Evolutionary conservation across 2,329 filamentous ascomycete species (phyloP).

Genomic region (Penicillium sclerotigenum): DNA sequence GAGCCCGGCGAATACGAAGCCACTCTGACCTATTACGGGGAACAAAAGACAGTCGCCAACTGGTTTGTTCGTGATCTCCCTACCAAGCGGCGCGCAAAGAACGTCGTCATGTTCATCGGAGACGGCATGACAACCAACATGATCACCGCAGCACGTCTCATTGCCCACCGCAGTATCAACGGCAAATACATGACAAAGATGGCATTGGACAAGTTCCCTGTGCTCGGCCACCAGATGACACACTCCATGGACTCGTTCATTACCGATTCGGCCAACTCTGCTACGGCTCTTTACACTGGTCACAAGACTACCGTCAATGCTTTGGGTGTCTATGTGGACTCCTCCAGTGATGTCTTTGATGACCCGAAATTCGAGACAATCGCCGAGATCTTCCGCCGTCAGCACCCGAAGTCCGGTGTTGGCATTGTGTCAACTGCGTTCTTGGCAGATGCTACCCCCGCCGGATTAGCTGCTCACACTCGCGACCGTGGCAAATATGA

Average conservation of each 20-base stretch:
- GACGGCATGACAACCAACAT: conserved; percentile 56
- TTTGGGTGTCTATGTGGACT: conserved; percentile 77
- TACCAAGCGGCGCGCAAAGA: conserved; percentile 72
- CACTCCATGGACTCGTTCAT: conserved; percentile 83
- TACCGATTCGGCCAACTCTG: conserved; percentile 82
- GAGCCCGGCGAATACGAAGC: conserved; percentile 78
- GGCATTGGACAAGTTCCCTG: conserved; percentile 77
- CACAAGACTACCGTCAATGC: conserved; percentile 83
- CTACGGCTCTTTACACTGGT: conserved; percentile 74
- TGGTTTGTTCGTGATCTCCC: conserved; percentile 73
- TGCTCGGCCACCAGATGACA: conserved; percentile 86
- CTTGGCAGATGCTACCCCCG: conserved; percentile 72
- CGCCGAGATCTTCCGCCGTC: conserved; percentile 65
- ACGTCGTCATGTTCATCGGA: conserved; percentile 81
- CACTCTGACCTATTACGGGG: conserved; percentile 71
- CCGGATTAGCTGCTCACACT: conserved; percentile 70
- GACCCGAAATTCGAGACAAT: conserved; percentile 86
- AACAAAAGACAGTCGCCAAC: conserved; percentile 66
- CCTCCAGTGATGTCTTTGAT: conserved; percentile 68
- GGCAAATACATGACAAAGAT: conserved; percentile 75
- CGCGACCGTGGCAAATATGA: conserved; percentile 67
- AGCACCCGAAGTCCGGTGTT: conserved; percentile 57
- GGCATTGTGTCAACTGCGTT: conserved; percentile 76
- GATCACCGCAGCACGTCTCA: conserved; percentile 66
- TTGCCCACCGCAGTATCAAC: conserved; percentile 79